These are phyloP conservation scores for Funneliformis caledonium DNA, from an alignment of 371 early-diverging fungal genomes.

Conservation along the genomic window DNA sequence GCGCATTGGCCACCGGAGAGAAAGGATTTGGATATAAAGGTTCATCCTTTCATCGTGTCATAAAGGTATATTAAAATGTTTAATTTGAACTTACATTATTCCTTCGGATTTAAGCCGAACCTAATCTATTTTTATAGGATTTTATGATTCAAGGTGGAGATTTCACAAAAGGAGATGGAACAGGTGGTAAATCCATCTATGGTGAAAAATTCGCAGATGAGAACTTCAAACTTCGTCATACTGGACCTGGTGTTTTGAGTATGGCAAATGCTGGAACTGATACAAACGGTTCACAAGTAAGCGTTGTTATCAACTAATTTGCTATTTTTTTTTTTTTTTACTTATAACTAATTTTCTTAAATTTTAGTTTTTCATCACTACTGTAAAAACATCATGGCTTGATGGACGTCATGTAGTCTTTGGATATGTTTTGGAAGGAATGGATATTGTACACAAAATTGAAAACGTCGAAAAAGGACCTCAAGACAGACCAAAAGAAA, in stretches of 20 bases:
- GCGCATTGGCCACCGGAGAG: slow-evolving; percentile 80
- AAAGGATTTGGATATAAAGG: slow-evolving; percentile 89
- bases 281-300: slow-evolving; percentile 92
- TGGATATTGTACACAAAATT: slow-evolving; percentile 44
- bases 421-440: slow-evolving; percentile 80
- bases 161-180: slow-evolving; percentile 94
- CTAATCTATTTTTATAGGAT: slow-evolving; percentile 46
- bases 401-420: slow-evolving; percentile 99
- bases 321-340: neutral
- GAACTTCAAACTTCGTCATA: slow-evolving; percentile 96
- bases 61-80: slow-evolving; percentile 43
- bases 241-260: slow-evolving; percentile 81
- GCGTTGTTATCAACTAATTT: no score
- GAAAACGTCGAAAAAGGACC: slow-evolving; percentile 42
- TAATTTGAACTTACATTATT: slow-evolving; percentile 51
- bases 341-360: neutral
- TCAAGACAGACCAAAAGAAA: slow-evolving; percentile 64
- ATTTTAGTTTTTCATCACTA: slow-evolving; percentile 94
- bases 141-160: slow-evolving; percentile 99
- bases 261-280: slow-evolving; percentile 97
- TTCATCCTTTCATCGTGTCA: slow-evolving; percentile 87
- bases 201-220: slow-evolving; percentile 96
- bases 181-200: slow-evolving; percentile 98
- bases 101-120: slow-evolving; percentile 73
- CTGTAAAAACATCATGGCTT: slow-evolving; percentile 86